Percentiles rank a stretch among this genome's conserved stretches.
phyloP scores from a whole-genome alignment of 2,329 filamentous ascomycete genomes.

The Aphanoascus verrucosus region DNA sequence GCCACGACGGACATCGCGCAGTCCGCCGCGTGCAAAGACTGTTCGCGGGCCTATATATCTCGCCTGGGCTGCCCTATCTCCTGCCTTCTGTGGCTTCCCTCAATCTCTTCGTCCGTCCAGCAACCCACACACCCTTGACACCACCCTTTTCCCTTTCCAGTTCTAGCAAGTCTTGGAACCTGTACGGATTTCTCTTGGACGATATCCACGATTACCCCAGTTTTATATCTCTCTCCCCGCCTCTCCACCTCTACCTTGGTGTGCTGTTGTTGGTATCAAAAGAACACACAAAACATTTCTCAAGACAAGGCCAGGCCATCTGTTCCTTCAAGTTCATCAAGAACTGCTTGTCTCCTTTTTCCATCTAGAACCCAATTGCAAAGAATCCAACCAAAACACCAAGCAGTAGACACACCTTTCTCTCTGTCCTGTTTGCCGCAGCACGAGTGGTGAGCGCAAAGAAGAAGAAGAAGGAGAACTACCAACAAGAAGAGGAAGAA shows the following conservation, averaged over 20 bases:
- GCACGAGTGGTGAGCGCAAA: not conserved
- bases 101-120: constrained; percentile 1
- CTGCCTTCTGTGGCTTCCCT: constrained; percentile 10
- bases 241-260: not conserved
- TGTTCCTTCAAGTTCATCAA: not conserved
- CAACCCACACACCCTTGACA: not conserved
- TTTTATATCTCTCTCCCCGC: not conserved
- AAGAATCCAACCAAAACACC: not conserved
- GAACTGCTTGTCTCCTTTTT: not conserved
- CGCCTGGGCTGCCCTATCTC: constrained; percentile 10
- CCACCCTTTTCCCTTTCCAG: constrained; percentile 5
- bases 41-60: constrained; percentile 7
- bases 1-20: not conserved
- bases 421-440: not conserved
- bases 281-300: not conserved
- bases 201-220: not conserved
- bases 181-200: not conserved
- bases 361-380: constrained; percentile 4
- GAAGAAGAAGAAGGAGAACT: not conserved
- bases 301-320: not conserved
- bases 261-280: not conserved
- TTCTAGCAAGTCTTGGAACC: constrained; percentile 7
- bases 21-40: not conserved
- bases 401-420: constrained; percentile 4
- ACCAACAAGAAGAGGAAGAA: no score